A percentile compares a stretch with the other conserved stretches of the same genome.
Conservation (phyloP, 495 filamentous ascomycete genomes). For the Aspergillus kassunensis region DNA sequence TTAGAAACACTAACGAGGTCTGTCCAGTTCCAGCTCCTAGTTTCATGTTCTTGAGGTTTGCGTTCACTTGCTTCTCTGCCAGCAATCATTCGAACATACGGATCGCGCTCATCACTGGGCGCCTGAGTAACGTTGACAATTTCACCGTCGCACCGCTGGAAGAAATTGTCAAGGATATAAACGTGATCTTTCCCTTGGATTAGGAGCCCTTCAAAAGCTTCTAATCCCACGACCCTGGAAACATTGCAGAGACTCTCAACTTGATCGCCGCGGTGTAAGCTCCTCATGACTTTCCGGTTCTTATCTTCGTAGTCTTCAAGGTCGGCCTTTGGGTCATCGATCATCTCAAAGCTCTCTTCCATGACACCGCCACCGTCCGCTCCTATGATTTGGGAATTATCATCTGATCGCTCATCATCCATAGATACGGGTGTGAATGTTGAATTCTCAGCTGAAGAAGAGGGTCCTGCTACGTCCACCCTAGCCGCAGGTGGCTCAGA, state of each 20-base stretch:
- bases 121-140: conserved; percentile 96
- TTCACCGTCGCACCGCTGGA: conserved; percentile 90
- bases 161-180: conserved; percentile 92
- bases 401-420: conserved; percentile 26
- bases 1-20: conserved; percentile 97
- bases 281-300: conserved; percentile 94
- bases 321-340: conserved; percentile 80
- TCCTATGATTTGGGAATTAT: conserved; percentile 31
- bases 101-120: conserved; percentile 85
- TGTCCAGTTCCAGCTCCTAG: conserved; percentile 87
- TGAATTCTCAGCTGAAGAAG: conserved; percentile 31
- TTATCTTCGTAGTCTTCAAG: conserved; percentile 92
- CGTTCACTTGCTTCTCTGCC: conserved; percentile 65
- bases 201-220: conserved; percentile 86
- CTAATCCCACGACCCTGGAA: conserved; percentile 86
- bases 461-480: conserved; percentile 32
- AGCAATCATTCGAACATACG: conserved; percentile 89
- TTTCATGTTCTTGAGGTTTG: conserved; percentile 66
- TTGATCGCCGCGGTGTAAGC: conserved; percentile 82
- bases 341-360: conserved; percentile 91
- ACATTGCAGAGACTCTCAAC: conserved; percentile 96
- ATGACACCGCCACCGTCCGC: conserved; percentile 41
- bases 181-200: conserved; percentile 90
- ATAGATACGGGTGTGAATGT: conserved; percentile 31
- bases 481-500: conserved; percentile 43